These are phyloP conservation scores for Dothideomycetidae sp. DNA, from an alignment of 2,329 filamentous ascomycete genomes.

Conservation along the genomic window DNA sequence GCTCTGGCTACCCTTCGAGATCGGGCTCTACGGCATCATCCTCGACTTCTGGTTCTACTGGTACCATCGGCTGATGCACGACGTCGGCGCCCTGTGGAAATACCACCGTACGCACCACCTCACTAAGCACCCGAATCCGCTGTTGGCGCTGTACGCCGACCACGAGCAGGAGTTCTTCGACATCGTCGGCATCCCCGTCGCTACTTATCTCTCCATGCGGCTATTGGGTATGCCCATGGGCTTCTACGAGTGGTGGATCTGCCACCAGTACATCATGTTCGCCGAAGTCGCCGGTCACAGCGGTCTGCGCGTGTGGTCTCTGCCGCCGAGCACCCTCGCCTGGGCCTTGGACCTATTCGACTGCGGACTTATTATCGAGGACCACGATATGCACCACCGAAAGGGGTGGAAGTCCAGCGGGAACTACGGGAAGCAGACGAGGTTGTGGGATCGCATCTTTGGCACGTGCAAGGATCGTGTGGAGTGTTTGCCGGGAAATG, in stretches of 20 bases:
- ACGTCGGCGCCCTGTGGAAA: slow-evolving; percentile 27
- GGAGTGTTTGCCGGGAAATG: too few species aligned
- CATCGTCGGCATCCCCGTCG: slow-evolving; percentile 28
- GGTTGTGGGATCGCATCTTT: too few species aligned
- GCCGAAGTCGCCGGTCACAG: slow-evolving; percentile 28
- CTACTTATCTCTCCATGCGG: slow-evolving; percentile 26
- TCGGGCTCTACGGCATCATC: slow-evolving; percentile 29
- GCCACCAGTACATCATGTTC: slow-evolving; percentile 31
- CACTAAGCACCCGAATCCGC: slow-evolving; percentile 32
- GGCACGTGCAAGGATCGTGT: too few species aligned
- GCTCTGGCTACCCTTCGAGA: slow-evolving; percentile 27
- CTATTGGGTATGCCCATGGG: slow-evolving; percentile 29
- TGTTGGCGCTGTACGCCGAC: slow-evolving; percentile 31
- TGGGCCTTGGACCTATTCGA: too few species aligned
- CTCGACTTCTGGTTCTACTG: slow-evolving; percentile 35
- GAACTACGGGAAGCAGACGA: too few species aligned
- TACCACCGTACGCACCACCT: slow-evolving; percentile 34
- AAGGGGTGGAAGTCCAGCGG: too few species aligned
- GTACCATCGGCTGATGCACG: slow-evolving; percentile 32
- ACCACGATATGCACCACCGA: too few species aligned
- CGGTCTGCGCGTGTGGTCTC: slow-evolving; percentile 27
- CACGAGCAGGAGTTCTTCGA: slow-evolving; percentile 31
- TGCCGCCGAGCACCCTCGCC: too few species aligned
- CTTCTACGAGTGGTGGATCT: slow-evolving; percentile 36
- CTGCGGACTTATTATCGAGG: too few species aligned